Evolutionary conservation across 805 yeast genomes (phyloP).

Genomic region (Cyberlindnera suaveolens): DNA sequence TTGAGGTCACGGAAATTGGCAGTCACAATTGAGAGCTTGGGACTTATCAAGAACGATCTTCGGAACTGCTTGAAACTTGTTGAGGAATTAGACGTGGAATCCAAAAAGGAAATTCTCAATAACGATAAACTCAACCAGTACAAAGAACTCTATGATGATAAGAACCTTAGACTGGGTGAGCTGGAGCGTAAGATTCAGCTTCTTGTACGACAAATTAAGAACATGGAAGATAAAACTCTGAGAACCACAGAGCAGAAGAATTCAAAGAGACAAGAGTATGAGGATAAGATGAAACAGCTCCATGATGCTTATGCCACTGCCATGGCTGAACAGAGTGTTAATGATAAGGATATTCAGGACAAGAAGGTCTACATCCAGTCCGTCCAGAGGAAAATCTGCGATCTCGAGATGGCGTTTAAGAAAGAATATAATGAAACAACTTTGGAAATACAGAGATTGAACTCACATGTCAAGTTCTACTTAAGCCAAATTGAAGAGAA

Average conservation of each 20-base stretch:
- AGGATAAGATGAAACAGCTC: slow-evolving; percentile 28
- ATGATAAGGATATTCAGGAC: slow-evolving; percentile 32
- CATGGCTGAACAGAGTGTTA: slow-evolving; percentile 30
- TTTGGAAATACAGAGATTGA: slow-evolving; percentile 19
- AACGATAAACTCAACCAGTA: slow-evolving; percentile 11
- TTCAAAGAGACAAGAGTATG: slow-evolving; percentile 29
- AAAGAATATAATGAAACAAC: slow-evolving; percentile 35
- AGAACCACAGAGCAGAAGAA: slow-evolving; percentile 32
- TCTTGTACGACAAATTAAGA: slow-evolving; percentile 32
- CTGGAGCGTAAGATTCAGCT: slow-evolving; percentile 34
- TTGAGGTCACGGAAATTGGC: slow-evolving; percentile 42
- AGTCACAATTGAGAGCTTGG: slow-evolving; percentile 53
- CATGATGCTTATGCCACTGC: slow-evolving; percentile 32
- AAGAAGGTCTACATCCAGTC: slow-evolving; percentile 31
- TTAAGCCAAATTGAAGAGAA: slow-evolving; percentile 22
- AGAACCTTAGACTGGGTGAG: slow-evolving; percentile 19
- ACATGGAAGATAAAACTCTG: slow-evolving; percentile 34
- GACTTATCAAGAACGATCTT: slow-evolving; percentile 23
- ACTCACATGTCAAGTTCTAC: slow-evolving; percentile 21
- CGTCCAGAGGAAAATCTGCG: slow-evolving; percentile 32
- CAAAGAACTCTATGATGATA: slow-evolving; percentile 15
- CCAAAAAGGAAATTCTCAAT: slow-evolving; percentile 12
- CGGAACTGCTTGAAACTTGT: slow-evolving; percentile 16
- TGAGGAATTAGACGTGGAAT: slow-evolving; percentile 17
- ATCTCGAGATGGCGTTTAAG: slow-evolving; percentile 29